These are phyloP conservation scores for Irpex lacteus DNA, from an alignment of 1,284 basidiomycete species.

Conservation along the genomic window DNA sequence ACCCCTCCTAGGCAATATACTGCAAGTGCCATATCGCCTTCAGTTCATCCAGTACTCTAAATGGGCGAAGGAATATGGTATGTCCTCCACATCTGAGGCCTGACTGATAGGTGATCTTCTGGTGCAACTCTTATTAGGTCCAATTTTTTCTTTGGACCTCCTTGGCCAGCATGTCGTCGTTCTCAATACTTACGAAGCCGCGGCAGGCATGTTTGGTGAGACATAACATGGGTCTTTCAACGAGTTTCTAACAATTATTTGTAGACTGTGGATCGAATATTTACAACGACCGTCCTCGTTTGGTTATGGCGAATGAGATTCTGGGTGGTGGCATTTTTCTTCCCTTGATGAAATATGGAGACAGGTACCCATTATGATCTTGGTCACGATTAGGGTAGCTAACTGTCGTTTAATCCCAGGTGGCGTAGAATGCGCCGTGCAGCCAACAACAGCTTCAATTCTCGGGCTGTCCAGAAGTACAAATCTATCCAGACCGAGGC, in stretches of 20 bases:
- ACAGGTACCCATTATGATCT: background rate
- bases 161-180: slow-evolving; percentile 57
- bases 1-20: slow-evolving; percentile 54
- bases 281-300: slow-evolving; percentile 60
- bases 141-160: slow-evolving; percentile 55
- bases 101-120: background rate
- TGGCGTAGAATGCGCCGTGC: background rate
- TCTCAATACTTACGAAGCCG: slow-evolving; percentile 50
- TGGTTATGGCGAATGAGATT: slow-evolving; percentile 55
- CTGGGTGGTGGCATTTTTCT: background rate
- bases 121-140: slow-evolving; percentile 34
- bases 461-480: background rate
- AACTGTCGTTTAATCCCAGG: background rate
- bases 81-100: background rate
- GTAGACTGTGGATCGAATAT: slow-evolving; percentile 41
- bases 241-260: background rate
- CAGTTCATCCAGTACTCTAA: slow-evolving; percentile 22
- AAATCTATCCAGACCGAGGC: background rate
- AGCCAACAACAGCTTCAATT: background rate
- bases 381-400: too few relatives aligned
- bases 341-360: background rate
- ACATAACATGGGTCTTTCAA: too few relatives aligned
- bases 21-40: slow-evolving; percentile 49
- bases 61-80: slow-evolving; percentile 20
- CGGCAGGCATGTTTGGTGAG: slow-evolving; percentile 57